Conservation (phyloP, 2,329 filamentous ascomycete species). For the Aspergillus fischeri region DNA sequence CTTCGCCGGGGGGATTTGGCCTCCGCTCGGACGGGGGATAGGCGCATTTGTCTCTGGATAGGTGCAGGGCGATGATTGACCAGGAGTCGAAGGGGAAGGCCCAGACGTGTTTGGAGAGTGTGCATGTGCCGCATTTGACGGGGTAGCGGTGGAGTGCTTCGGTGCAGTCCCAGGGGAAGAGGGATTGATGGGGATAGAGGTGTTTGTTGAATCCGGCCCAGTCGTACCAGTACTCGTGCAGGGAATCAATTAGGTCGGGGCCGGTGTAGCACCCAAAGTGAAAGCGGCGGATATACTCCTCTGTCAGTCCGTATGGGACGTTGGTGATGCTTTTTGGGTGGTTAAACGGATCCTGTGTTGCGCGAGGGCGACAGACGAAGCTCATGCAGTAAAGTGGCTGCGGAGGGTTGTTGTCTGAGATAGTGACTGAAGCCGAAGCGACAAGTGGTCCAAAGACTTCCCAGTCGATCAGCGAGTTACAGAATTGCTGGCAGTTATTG, state of each 20-base stretch:
- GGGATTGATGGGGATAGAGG: conserved; percentile 37
- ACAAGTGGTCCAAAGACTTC: conserved; percentile 30
- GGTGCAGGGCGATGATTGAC: conserved; percentile 39
- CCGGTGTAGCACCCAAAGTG: conserved; percentile 38
- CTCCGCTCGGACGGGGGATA: conserved; percentile 25
- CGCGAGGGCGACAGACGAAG: conserved; percentile 33
- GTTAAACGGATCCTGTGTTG: conserved; percentile 8
- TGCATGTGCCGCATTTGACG: conserved; percentile 37
- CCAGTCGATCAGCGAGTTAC: conserved; percentile 32
- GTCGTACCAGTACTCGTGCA: conserved; percentile 46
- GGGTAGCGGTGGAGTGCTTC: conserved; percentile 41
- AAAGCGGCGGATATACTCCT: conserved; percentile 42
- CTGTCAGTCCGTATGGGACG: conserved; percentile 40
- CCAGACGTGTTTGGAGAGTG: conserved; percentile 43
- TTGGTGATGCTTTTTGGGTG: conserved; percentile 30
- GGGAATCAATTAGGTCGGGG: conserved; percentile 42
- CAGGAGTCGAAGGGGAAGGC: conserved; percentile 45
- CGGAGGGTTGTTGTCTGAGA: conserved; percentile 1
- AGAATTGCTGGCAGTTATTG: conserved; percentile 40
- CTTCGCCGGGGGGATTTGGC: not conserved
- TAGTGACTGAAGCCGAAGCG: not conserved
- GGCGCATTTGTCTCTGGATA: conserved; percentile 28
- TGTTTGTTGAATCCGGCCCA: conserved; percentile 41
- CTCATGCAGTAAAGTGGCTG: conserved; percentile 37
- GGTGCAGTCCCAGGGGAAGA: conserved; percentile 49